Evolutionary conservation across 2,329 filamentous ascomycete species (phyloP).

Genomic region (Penicillium sp.): DNA sequence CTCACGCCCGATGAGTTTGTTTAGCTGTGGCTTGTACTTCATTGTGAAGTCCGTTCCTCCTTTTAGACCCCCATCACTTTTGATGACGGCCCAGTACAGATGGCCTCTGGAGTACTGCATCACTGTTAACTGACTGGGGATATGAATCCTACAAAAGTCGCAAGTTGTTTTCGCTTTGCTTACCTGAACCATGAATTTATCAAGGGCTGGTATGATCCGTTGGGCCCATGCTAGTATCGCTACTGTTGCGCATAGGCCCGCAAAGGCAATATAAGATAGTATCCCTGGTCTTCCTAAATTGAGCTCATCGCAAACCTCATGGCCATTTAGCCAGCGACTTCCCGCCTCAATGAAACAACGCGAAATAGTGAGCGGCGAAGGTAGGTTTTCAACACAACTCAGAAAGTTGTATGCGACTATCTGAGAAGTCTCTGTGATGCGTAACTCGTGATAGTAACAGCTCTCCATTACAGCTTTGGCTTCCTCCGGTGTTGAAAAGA

Average conservation of each 20-base stretch:
- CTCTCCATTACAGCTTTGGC: constrained; percentile 61
- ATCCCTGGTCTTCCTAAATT: constrained; percentile 29
- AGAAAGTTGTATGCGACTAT: constrained; percentile 39
- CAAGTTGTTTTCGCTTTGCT: constrained; percentile 5
- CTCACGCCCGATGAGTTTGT: constrained; percentile 4
- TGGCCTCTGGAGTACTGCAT: constrained; percentile 15
- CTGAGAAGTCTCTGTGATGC: constrained; percentile 31
- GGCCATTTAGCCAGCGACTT: constrained; percentile 37
- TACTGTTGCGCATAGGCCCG: constrained; percentile 28
- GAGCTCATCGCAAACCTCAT: constrained; percentile 35
- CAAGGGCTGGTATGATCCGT: constrained; percentile 21
- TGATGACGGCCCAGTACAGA: constrained; percentile 27
- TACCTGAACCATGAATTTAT: constrained; percentile 22
- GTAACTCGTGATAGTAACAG: constrained; percentile 28
- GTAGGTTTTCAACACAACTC: constrained; percentile 32
- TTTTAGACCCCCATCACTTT: constrained; percentile 22
- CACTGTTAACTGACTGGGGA: background rate
- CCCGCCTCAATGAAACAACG: constrained; percentile 34
- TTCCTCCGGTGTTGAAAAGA: constrained; percentile 52
- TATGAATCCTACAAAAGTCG: background rate
- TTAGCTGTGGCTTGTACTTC: constrained; percentile 27
- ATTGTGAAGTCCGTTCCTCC: constrained; percentile 29
- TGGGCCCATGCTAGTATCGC: constrained; percentile 24
- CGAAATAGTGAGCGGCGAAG: constrained; percentile 32
- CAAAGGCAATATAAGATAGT: constrained; percentile 16